Percentiles rank a stretch among this genome's conserved stretches.
phyloP scores from a whole-genome alignment of 306 rosid genomes.

The Trichosanthes truncata region DNA sequence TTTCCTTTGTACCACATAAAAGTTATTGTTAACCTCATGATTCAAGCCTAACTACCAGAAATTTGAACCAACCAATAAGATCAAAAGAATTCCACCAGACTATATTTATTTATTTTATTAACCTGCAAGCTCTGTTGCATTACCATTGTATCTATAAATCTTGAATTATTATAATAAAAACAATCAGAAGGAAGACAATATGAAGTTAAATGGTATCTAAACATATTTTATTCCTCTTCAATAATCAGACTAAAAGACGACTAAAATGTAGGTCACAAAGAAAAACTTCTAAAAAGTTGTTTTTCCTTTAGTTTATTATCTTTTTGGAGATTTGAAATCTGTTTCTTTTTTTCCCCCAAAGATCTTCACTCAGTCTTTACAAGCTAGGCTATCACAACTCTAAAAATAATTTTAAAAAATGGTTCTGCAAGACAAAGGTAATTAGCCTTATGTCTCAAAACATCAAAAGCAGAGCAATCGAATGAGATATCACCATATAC shows the following conservation, averaged over 20 bases:
- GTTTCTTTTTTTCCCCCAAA: background rate
- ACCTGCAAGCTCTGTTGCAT: background rate
- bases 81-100: background rate
- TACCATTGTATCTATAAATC: background rate
- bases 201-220: background rate
- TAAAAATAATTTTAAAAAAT: background rate
- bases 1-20: background rate
- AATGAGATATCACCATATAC: background rate
- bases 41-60: background rate
- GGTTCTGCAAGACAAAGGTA: background rate
- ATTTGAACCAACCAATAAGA: background rate
- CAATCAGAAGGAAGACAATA: background rate
- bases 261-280: background rate
- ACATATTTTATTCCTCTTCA: background rate
- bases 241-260: background rate
- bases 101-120: background rate
- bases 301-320: background rate
- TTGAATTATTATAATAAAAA: conserved; percentile 2
- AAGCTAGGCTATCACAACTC: background rate
- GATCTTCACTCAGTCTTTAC: background rate
- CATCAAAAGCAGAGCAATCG: background rate
- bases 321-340: background rate
- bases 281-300: background rate
- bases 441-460: background rate
- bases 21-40: background rate